A percentile compares a stretch with the other conserved stretches of the same genome.
Conservation (phyloP, 768 basidiomycete species). For the Crepidotus variabilis region DNA sequence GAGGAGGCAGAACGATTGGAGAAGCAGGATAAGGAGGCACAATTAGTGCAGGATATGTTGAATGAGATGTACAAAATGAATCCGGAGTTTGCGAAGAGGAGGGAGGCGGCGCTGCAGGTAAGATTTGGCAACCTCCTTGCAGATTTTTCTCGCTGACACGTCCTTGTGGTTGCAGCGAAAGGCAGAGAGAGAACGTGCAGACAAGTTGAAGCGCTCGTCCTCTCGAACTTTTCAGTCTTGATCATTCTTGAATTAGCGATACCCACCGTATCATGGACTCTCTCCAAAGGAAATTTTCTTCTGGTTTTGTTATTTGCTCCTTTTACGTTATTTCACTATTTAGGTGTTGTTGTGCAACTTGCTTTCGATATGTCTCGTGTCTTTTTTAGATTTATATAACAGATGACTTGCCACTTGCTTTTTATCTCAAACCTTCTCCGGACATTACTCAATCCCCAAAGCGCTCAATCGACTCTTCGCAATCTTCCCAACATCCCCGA, state of each 20-base stretch:
- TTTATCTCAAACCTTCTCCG: background rate
- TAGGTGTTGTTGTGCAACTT: background rate
- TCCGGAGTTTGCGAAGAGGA: constrained; percentile 61
- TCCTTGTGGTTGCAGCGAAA: constrained; percentile 19
- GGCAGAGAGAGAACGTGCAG: constrained; percentile 26
- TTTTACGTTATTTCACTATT: background rate
- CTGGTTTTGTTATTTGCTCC: background rate
- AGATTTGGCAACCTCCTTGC: constrained; percentile 4
- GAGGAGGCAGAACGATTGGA: constrained; percentile 25
- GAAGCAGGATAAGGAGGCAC: constrained; percentile 30
- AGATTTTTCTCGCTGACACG: background rate
- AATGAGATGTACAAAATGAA: constrained; percentile 49
- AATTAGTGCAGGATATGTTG: constrained; percentile 51
- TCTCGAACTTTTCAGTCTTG: constrained; percentile 2
- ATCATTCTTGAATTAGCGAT: background rate
- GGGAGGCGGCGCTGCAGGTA: constrained; percentile 49
- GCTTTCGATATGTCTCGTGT: background rate
- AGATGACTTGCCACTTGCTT: background rate
- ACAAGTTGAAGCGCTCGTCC: constrained; percentile 12
- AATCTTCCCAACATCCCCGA: constrained; percentile 71
- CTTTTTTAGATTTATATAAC: background rate
- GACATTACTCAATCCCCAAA: constrained; percentile 33
- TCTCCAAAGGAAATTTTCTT: background rate
- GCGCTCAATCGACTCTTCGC: constrained; percentile 63
- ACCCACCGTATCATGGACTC: constrained; percentile 9